Evolutionary conservation across 805 yeast species (phyloP).

Genomic region (Cyberlindnera suaveolens): DNA sequence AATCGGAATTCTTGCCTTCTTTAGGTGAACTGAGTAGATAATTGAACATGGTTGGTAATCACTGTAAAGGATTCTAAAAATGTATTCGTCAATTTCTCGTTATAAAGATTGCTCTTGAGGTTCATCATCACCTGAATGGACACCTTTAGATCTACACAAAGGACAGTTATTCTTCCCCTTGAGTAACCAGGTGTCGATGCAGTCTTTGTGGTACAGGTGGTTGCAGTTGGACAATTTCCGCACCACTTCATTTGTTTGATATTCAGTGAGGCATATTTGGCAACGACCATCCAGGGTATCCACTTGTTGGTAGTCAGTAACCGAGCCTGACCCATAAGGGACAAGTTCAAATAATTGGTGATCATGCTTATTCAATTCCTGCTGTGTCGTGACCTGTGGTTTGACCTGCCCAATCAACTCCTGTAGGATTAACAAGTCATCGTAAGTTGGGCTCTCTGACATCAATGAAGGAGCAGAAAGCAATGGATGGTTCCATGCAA

Average conservation of each 20-base stretch:
- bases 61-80: no score
- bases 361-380: conserved; percentile 36
- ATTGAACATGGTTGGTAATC: no score
- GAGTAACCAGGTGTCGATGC: conserved; percentile 54
- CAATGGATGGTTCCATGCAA: conserved; percentile 42
- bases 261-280: conserved; percentile 47
- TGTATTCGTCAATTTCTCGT: no score
- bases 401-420: conserved; percentile 41
- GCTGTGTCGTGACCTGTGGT: conserved; percentile 35
- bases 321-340: neutral
- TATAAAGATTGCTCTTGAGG: neutral
- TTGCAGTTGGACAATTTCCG: conserved; percentile 39
- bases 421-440: conserved; percentile 42
- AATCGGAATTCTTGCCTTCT: no score
- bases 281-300: conserved; percentile 25
- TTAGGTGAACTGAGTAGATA: no score
- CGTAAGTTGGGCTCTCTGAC: conserved; percentile 45
- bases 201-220: conserved; percentile 48
- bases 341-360: conserved; percentile 24
- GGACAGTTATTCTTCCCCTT: conserved; percentile 54
- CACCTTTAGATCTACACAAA: conserved; percentile 44
- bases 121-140: conserved; percentile 6
- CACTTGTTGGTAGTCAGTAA: neutral
- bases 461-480: conserved; percentile 40
- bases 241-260: conserved; percentile 39